Percentiles rank a stretch among this genome's conserved stretches.
Evolutionary conservation across 176 grass and related monocot species (phyloP).

Genomic region (Urochloa ruziziensis): DNA sequence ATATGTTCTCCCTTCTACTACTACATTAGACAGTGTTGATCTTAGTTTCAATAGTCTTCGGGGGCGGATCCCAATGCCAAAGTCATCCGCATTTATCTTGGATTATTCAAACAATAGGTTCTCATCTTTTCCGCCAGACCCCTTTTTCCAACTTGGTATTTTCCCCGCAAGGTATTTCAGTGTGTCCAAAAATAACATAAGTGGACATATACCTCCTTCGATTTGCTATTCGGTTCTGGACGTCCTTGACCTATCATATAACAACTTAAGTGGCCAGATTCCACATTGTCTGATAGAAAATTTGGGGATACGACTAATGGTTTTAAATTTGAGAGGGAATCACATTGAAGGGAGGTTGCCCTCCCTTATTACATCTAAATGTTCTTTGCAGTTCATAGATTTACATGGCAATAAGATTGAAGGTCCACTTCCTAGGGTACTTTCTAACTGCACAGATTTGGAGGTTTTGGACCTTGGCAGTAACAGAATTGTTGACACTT

Average conservation of each 20-base stretch:
- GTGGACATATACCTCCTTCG: neutral
- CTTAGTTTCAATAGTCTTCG: slow-evolving; percentile 26
- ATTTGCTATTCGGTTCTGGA: neutral
- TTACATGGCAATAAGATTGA: slow-evolving; percentile 31
- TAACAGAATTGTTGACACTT: slow-evolving; percentile 12
- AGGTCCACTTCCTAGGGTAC: neutral
- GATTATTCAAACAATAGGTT: slow-evolving; percentile 3
- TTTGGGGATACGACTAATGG: fast-evolving
- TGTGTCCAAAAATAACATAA: slow-evolving; percentile 32
- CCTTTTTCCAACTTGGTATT: fast-evolving
- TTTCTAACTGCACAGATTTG: neutral
- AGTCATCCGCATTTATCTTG: neutral
- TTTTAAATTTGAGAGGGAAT: slow-evolving; percentile 38
- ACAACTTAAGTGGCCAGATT: slow-evolving; percentile 23
- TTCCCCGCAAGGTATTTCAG: neutral
- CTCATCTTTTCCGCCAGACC: neutral
- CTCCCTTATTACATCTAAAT: neutral
- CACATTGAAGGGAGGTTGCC: slow-evolving; percentile 12
- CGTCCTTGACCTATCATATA: slow-evolving; percentile 14
- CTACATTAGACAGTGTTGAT: fast-evolving
- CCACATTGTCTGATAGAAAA: slow-evolving; percentile 26
- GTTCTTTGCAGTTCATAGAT: slow-evolving; percentile 4
- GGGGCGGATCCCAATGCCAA: neutral
- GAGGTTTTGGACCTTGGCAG: slow-evolving; percentile 22
- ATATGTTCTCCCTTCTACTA: neutral